phyloP scores from a whole-genome alignment of 2,329 filamentous ascomycete genomes.

The Mycosphaerella arachidis region DNA sequence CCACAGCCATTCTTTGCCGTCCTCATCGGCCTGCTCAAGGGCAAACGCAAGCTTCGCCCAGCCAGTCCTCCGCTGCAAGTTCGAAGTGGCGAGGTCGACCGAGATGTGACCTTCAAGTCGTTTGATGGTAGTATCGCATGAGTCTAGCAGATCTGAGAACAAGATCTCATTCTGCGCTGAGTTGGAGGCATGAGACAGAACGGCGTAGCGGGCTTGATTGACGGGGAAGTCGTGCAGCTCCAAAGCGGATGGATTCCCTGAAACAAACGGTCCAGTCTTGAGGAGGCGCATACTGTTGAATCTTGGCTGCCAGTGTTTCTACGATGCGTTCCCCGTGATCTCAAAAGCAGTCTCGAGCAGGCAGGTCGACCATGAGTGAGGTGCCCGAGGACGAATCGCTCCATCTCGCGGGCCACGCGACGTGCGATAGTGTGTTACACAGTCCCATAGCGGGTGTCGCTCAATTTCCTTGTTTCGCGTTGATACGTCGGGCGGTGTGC shows the following conservation, averaged over 20 bases:
- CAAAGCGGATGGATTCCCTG: slow-evolving; percentile 1
- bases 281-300: slow-evolving; percentile 5
- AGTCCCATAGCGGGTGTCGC: neutral
- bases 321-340: neutral
- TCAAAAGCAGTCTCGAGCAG: neutral
- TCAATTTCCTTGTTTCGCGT: neutral
- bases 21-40: slow-evolving; percentile 12
- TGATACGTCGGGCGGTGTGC: neutral
- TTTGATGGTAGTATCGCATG: slow-evolving; percentile 1
- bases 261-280: slow-evolving; percentile 6
- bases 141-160: slow-evolving; percentile 3
- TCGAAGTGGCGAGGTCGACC: neutral
- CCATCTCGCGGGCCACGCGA: neutral
- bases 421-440: neutral
- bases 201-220: slow-evolving; percentile 4
- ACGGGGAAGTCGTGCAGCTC: slow-evolving; percentile 6
- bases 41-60: slow-evolving; percentile 16
- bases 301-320: neutral
- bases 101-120: neutral
- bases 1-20: slow-evolving; percentile 16
- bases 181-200: slow-evolving; percentile 6
- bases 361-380: neutral
- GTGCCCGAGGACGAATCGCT: neutral
- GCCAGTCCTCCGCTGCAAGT: slow-evolving; percentile 6
- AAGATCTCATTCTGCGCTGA: slow-evolving; percentile 4